Conservation (phyloP, 2,329 filamentous ascomycete genomes). For the Pseudohalonectria lignicola region DNA sequence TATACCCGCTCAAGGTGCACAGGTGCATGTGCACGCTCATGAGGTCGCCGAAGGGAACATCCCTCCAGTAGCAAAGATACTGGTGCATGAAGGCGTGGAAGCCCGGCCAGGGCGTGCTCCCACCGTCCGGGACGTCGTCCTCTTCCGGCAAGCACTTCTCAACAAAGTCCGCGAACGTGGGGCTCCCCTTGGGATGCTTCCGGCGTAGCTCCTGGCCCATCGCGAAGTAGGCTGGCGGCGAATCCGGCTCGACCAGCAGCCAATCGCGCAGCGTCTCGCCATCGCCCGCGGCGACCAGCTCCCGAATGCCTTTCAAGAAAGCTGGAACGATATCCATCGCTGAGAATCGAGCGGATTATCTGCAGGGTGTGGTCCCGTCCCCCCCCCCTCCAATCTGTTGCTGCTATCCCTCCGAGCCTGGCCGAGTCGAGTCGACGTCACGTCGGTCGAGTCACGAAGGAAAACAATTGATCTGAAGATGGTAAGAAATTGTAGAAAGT, state of each 20-base stretch:
- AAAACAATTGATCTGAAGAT: no score
- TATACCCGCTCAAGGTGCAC: constrained; percentile 41
- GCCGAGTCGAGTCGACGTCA: no score
- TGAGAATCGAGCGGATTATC: no score
- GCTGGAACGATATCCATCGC: constrained; percentile 1
- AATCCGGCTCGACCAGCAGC: constrained; percentile 64
- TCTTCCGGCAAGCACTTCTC: constrained; percentile 53
- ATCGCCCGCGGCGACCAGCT: constrained; percentile 41
- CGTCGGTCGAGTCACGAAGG: no score
- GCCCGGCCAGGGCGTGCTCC: constrained; percentile 60
- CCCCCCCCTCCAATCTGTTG: no score
- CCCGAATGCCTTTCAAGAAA: constrained; percentile 56
- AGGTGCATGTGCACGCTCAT: constrained; percentile 66
- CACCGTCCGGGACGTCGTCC: constrained; percentile 51
- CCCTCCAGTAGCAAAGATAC: constrained; percentile 71
- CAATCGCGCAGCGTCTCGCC: constrained; percentile 56
- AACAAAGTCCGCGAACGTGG: constrained; percentile 51
- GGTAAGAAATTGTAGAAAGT: no score
- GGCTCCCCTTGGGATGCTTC: constrained; percentile 35
- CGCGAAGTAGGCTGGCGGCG: constrained; percentile 54
- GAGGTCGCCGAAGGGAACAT: constrained; percentile 67
- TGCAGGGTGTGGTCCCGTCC: no score
- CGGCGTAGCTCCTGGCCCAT: constrained; percentile 57
- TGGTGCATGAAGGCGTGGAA: constrained; percentile 72
- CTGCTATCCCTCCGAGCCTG: no score